phyloP scores from a whole-genome alignment of 129 eudicot species.

The Tanacetum coccineum region DNA sequence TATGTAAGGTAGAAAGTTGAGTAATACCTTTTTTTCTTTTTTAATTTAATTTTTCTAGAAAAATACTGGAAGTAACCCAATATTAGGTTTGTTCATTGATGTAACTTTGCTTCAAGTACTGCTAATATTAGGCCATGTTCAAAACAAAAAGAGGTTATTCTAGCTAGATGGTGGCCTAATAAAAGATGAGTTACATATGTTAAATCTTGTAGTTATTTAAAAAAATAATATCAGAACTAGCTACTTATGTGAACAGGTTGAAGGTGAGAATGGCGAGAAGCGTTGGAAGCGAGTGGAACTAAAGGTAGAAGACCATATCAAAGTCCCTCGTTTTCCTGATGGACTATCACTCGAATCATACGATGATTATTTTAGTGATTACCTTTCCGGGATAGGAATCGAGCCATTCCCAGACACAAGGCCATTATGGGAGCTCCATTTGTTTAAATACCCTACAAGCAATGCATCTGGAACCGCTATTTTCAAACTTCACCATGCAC shows the following conservation, averaged over 20 bases:
- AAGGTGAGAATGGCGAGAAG: background rate
- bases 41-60: too few species aligned
- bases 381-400: background rate
- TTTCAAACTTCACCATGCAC: slow-evolving; percentile 47
- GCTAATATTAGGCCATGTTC: too few species aligned
- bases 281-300: background rate
- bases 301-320: background rate
- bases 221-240: background rate
- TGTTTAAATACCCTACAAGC: slow-evolving; percentile 38
- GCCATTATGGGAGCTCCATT: slow-evolving; percentile 37
- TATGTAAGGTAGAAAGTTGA: too few species aligned
- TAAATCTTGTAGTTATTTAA: background rate
- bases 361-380: background rate
- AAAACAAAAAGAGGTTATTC: too few species aligned
- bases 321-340: background rate
- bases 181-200: background rate
- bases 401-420: background rate
- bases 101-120: too few species aligned
- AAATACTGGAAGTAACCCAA: too few species aligned
- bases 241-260: background rate
- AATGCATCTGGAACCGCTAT: slow-evolving; percentile 35
- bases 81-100: too few species aligned
- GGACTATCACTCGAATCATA: background rate
- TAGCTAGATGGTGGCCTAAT: background rate
- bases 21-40: too few species aligned